A percentile compares a stretch with the other conserved stretches of the same genome.
phyloP scores from a whole-genome alignment of 345 rosid genomes.

The Corchorus olitorius region DNA sequence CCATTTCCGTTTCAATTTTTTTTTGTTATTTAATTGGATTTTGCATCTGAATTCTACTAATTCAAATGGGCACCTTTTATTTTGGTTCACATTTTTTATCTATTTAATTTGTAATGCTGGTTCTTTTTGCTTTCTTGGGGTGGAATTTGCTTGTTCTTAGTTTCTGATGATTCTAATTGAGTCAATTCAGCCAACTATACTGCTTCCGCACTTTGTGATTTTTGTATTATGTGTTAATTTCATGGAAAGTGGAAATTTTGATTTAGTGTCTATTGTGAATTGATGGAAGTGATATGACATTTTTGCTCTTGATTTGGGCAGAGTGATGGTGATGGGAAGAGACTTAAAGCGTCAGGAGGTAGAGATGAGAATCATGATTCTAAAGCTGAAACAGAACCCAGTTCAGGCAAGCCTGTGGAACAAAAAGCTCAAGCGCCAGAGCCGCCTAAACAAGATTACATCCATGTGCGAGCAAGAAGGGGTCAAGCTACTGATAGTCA shows the following conservation, averaged over 20 bases:
- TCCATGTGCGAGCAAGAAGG: slow-evolving; percentile 91
- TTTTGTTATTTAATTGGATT: slow-evolving; percentile 8
- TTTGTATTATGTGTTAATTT: background rate
- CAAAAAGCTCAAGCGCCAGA: slow-evolving; percentile 53
- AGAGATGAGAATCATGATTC: slow-evolving; percentile 47
- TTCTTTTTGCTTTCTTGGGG: background rate
- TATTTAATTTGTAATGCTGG: background rate
- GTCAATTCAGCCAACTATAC: no score
- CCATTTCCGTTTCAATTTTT: background rate
- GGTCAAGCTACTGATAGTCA: slow-evolving; percentile 99
- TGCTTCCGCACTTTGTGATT: background rate
- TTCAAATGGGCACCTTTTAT: background rate
- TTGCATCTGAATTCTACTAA: slow-evolving; percentile 17
- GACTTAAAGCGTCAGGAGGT: slow-evolving; percentile 50
- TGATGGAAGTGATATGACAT: background rate
- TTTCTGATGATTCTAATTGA: background rate
- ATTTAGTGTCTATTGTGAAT: background rate
- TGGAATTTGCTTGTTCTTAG: background rate
- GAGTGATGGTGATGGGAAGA: slow-evolving; percentile 53
- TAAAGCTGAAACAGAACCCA: slow-evolving; percentile 46
- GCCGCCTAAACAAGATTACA: slow-evolving; percentile 77
- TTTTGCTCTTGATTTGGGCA: slow-evolving; percentile 30
- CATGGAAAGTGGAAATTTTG: background rate
- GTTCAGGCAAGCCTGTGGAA: slow-evolving; percentile 55
- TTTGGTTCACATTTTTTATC: background rate